Evolutionary conservation across 371 early-diverging fungal species (phyloP), one percentile per base, ranked within the genome.

Genomic region (Mucor plumbeus): DNA sequence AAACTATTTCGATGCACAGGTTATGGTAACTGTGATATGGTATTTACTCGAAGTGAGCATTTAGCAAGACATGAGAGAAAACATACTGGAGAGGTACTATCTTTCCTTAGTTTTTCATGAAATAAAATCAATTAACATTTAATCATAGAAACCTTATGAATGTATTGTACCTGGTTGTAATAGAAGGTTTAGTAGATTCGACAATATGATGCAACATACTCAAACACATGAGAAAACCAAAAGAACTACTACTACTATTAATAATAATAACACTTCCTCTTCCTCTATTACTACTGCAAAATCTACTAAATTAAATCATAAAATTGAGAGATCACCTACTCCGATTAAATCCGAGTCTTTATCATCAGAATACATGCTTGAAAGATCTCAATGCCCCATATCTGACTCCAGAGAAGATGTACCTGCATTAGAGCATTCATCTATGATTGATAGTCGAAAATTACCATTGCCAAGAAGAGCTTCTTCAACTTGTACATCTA

Each of bases 51-150:
- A 57, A 84, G 84, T 40, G 84, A 84, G 19, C 84, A 84, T 75
- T 73, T 84, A 59, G 82, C 82, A 3, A 74, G 84, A 44, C 84
- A 84, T 50, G 79, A 80, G 59, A 74, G 84, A 73, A 87, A 87
- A 47, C 88, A 87, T 59, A 87, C 88, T 33, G 88, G 88, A 50
- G 88, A 87, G 72, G 83, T 82, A 74, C 31, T 38, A 48, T 53
- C 17, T 44, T 31, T 38, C 19, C 4, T 43, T 8, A 21, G 26
- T 19, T 58, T 53, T 53, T 39, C 19, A 40, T 13, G 26, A 26
- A 41, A 10, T 15, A 13, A 31, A 9, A 13, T 40, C 1, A 19
- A 63, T 54, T 38, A 40, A 40, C 31, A 7, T 35, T 6, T 43
- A 26, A 43, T 19, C 19, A 17, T 48, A 73, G 70, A 73, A 73